Percentiles rank a stretch among this genome's conserved stretches.
phyloP scores from a whole-genome alignment of 2,329 filamentous ascomycete species.

The Fusarium caatingaense region DNA sequence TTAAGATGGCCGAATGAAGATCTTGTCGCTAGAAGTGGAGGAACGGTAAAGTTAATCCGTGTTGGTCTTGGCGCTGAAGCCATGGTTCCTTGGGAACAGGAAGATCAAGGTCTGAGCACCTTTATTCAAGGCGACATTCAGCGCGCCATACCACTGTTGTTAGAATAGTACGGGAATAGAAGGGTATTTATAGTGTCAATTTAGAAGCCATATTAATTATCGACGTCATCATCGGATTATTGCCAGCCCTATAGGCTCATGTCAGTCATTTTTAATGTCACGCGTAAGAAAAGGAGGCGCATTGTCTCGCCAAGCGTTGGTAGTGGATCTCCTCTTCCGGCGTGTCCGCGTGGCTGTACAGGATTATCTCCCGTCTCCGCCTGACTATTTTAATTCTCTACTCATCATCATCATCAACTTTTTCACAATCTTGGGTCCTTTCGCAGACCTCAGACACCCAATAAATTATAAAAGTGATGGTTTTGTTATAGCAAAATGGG shows the following conservation, averaged over 20 bases:
- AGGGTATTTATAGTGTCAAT: neutral
- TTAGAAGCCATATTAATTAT: neutral
- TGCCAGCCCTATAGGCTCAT: neutral
- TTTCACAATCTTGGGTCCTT: too few species aligned
- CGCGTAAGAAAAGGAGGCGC: slow-evolving; percentile 18
- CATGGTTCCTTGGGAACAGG: slow-evolving; percentile 38
- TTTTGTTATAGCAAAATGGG: slow-evolving; percentile 24
- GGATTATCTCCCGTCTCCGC: slow-evolving; percentile 1
- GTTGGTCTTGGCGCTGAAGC: slow-evolving; percentile 37
- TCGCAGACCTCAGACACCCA: too few species aligned
- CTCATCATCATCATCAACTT: too few species aligned
- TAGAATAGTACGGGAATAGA: neutral
- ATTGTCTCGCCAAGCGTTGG: slow-evolving; percentile 26
- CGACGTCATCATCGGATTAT: neutral
- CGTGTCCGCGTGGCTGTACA: slow-evolving; percentile 35
- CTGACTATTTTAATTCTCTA: neutral
- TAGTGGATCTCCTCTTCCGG: slow-evolving; percentile 11
- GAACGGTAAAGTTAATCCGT: slow-evolving; percentile 32
- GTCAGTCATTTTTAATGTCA: neutral
- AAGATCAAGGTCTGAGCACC: slow-evolving; percentile 35
- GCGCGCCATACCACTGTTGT: neutral
- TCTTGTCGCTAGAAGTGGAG: slow-evolving; percentile 18
- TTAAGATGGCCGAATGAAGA: slow-evolving; percentile 42
- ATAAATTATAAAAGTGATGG: slow-evolving; percentile 2
- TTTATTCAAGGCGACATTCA: slow-evolving; percentile 37